Percentiles rank a stretch among this genome's conserved stretches.
These are phyloP conservation scores for Stenogyne calaminthoides DNA, from an alignment of 305 asterid genomes.

Conservation along the genomic window DNA sequence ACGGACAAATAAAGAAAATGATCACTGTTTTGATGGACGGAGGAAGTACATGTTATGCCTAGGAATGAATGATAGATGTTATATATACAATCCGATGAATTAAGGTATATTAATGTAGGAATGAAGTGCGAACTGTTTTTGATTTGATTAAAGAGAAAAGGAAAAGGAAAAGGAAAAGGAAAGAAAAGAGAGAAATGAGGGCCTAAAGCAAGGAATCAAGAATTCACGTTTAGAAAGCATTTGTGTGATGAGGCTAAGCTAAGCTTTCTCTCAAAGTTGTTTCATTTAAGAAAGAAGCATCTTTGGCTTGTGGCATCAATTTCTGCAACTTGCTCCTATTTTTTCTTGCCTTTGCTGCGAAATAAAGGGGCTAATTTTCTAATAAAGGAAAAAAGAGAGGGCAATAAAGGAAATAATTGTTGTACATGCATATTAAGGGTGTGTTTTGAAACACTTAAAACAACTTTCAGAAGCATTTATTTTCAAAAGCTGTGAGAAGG, in stretches of 20 bases:
- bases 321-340: constrained; percentile 15
- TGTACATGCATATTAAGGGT: too few relatives aligned
- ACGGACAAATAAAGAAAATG: too few relatives aligned
- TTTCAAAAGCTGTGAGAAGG: too few relatives aligned
- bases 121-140: constrained; percentile 22
- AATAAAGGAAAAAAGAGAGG: neutral
- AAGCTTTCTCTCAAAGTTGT: constrained; percentile 36
- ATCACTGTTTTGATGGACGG: too few relatives aligned
- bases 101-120: neutral
- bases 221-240: constrained; percentile 31
- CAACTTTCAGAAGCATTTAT: too few relatives aligned
- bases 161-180: neutral
- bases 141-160: constrained; percentile 21
- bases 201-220: constrained; percentile 33
- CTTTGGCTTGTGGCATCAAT: constrained; percentile 31
- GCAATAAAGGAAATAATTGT: neutral
- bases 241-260: constrained; percentile 18
- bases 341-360: constrained; percentile 23
- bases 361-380: constrained; percentile 17
- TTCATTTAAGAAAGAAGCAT: constrained; percentile 25
- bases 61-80: too few relatives aligned
- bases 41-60: neutral
- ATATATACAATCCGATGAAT: too few relatives aligned
- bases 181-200: neutral
- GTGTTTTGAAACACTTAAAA: too few relatives aligned